Percentiles rank a stretch among this genome's conserved stretches.
These are phyloP conservation scores for Aspergillus sparsus DNA, from an alignment of 495 filamentous ascomycete genomes.

Conservation along the genomic window DNA sequence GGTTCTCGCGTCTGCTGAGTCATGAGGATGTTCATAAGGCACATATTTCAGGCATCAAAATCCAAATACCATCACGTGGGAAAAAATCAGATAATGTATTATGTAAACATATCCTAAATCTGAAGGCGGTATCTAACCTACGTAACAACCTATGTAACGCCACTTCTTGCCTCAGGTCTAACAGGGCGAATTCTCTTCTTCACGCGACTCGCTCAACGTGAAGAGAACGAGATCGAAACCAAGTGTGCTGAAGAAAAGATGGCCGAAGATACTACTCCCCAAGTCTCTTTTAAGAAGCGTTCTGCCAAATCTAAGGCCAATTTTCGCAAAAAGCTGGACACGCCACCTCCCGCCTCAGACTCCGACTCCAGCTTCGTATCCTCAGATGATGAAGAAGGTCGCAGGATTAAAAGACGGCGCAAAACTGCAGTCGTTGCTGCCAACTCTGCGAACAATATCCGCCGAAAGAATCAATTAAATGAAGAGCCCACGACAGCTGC, in stretches of 20 bases:
- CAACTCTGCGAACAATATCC: constrained; percentile 47
- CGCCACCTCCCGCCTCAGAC: constrained; percentile 68
- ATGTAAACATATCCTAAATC: too few species aligned
- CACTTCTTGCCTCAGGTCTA: too few species aligned
- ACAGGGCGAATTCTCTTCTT: not conserved
- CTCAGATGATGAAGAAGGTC: constrained; percentile 74
- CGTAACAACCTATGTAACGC: too few species aligned
- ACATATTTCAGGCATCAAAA: too few species aligned
- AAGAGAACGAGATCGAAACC: not conserved
- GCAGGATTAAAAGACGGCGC: constrained; percentile 73
- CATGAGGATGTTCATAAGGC: too few species aligned
- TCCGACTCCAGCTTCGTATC: constrained; percentile 67
- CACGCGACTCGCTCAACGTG: too few species aligned
- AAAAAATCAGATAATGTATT: too few species aligned
- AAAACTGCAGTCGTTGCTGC: constrained; percentile 64
- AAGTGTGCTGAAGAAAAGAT: not conserved
- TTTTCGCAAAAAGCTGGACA: constrained; percentile 78
- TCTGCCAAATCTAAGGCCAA: constrained; percentile 71
- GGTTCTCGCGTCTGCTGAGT: too few species aligned
- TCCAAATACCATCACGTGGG: too few species aligned
- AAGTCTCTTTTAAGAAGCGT: constrained; percentile 77
- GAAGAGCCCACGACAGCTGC: constrained; percentile 57
- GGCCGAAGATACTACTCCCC: constrained; percentile 11
- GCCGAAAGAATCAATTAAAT: constrained; percentile 43
- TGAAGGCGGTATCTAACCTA: too few species aligned